Evolutionary conservation across 148 eudicot genomes (phyloP), one percentile per base, ranked within the genome.

Genomic region (Euryodendron excelsum): DNA sequence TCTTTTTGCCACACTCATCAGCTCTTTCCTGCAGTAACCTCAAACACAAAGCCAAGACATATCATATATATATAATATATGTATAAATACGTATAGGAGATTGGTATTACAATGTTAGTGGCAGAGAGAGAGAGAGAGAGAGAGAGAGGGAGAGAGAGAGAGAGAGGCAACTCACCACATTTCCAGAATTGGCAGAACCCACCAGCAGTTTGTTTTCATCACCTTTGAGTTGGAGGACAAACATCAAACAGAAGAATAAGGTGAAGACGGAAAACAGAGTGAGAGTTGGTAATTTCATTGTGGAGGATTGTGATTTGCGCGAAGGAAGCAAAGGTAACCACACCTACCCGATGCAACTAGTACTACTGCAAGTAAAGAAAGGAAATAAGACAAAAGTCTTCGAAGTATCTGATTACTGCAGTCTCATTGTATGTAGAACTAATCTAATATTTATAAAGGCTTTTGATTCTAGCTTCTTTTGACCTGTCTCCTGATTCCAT

Each of bases 401-500:
- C n/a, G n/a, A n/a, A n/a, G n/a, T n/a, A n/a, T n/a, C n/a, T n/a
- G n/a, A n/a, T n/a, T n/a, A n/a, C n/a, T n/a, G n/a, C n/a, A n/a
- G n/a, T n/a, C n/a, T n/a, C n/a, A n/a, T n/a, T n/a, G n/a, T n/a
- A n/a, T n/a, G n/a, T n/a, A n/a, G n/a, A n/a, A n/a, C n/a, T n/a
- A n/a, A n/a, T 21, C 2, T 55, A 55, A n/a, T n/a, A n/a, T n/a
- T n/a, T n/a, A n/a, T n/a, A n/a, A n/a, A n/a, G n/a, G n/a, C n/a
- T n/a, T n/a, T n/a, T n/a, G 59, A 52, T 64, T 64, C 37, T 47
- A 6, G n/a, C 20, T 60, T 25, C 53, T n/a, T 79, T 75, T 79
- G 85, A 79, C 79, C 70, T 83, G 86, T 84, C 83, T 60, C 77
- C 78, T 72, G 86, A 84, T 82, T 82, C 81, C 81, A 37, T 45